phyloP scores from a whole-genome alignment of 2,329 filamentous ascomycete species.

The Epichloe gansuensis region DNA sequence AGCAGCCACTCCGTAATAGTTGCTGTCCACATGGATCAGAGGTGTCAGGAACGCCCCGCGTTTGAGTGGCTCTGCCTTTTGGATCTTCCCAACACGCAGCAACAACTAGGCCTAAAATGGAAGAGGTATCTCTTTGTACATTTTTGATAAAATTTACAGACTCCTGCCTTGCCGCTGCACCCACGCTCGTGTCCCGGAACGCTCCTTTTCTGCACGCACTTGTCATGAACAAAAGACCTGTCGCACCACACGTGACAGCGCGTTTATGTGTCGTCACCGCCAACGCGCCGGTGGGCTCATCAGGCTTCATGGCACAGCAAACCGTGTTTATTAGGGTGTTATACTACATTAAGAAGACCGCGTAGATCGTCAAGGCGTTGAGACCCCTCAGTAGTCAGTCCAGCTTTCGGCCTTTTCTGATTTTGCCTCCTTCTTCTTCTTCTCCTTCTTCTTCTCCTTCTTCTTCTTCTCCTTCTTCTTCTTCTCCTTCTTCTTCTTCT shows the following conservation, averaged over 20 bases:
- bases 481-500: not conserved
- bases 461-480: not conserved
- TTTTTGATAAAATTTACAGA: not conserved
- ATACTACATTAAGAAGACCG: too few relatives aligned
- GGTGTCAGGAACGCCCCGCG: slow-evolving; percentile 26
- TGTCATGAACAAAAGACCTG: not conserved
- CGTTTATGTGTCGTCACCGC: slow-evolving; percentile 8
- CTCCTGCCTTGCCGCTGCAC: not conserved
- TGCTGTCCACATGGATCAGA: not conserved
- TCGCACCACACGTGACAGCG: slow-evolving; percentile 14
- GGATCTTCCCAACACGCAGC: too few relatives aligned
- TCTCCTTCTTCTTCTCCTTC: not conserved
- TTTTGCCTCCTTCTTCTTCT: not conserved
- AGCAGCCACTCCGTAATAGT: too few relatives aligned
- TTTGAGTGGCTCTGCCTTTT: slow-evolving; percentile 16
- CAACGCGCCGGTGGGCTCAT: not conserved
- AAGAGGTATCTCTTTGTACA: accelerated
- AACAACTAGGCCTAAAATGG: too few relatives aligned
- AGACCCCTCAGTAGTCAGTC: not conserved
- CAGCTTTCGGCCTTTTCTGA: not conserved
- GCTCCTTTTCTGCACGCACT: not conserved
- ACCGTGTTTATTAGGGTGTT: too few relatives aligned
- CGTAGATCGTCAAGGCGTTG: too few relatives aligned
- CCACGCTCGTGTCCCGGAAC: not conserved
- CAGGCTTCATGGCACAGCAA: not conserved